Base-by-base conservation (phyloP, 495 filamentous ascomycete genomes). In the Penicillium herquei region DNA sequence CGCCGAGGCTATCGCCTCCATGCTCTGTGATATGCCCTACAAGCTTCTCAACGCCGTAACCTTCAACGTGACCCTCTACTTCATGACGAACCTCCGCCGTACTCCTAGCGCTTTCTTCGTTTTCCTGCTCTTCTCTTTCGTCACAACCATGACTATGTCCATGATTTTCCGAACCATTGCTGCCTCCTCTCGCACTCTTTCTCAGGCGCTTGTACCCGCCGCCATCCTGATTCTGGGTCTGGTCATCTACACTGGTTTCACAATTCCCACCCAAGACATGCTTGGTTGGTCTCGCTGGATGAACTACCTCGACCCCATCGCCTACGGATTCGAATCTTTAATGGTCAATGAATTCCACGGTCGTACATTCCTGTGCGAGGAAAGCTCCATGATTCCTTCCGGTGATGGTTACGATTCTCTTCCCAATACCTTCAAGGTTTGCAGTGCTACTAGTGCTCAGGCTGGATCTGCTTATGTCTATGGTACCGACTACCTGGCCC, bases 321-420 rank as follows among this genome's bases (percentile, higher is more conserved):
- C 64, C 12, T 80, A 80, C 51, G 78, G 76, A 11, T 80, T 80
- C 49, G 78, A 80, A 58, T 72, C 69, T 43, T 43, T 80, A 54
- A 77, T 80, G 69, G 72, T 78, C 30, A 80, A 80, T 49, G 88
- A 92, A 61, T 88, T 91, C 59, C 71, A 83, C 64, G 70, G 69
- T 48, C 73, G 80, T 6, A 40, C 61, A 1, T 79, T 82, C 55
- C 52, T 79, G 0, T 94, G 90, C 13, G 13, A 33, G n/a, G 39
- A 16, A 13, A 7, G 14, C 16, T 49, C 46, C 35, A 35, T 52
- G 18, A 42, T 52, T 30, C 50, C 50, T 14, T 7, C 6, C 10
- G 49, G 37, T 40, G 18, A 11, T 21, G 8, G 8, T 14, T 52
- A 52, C 30, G 39, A 31, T 7, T 32, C 61, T 26, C 14, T 61